These are phyloP conservation scores for Erythrobasidium hasegawianum DNA, from an alignment of 1,284 basidiomycete genomes.

Conservation along the genomic window DNA sequence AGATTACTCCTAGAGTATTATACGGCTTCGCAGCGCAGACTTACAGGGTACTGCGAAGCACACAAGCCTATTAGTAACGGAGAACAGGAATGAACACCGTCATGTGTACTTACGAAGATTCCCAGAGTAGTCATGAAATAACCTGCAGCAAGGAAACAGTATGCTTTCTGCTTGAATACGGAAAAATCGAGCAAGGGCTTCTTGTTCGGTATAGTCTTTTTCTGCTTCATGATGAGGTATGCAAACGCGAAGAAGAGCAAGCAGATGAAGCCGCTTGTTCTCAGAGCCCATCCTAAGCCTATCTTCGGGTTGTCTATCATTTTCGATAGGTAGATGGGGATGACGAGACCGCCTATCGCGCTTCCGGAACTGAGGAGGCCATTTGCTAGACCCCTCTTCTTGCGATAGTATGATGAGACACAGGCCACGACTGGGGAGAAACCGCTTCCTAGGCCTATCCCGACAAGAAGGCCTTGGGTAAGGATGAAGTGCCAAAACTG, in stretches of 20 bases:
- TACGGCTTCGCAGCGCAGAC: no score
- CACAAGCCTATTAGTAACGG: background rate
- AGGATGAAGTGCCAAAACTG: slow-evolving; percentile 33
- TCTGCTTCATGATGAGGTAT: slow-evolving; percentile 25
- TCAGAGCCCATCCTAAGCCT: slow-evolving; percentile 24
- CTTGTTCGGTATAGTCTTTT: slow-evolving; percentile 22
- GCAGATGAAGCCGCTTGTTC: slow-evolving; percentile 26
- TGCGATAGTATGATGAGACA: slow-evolving; percentile 29
- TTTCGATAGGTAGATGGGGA: slow-evolving; percentile 29
- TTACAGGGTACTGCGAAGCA: slow-evolving; percentile 7
- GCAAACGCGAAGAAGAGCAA: slow-evolving; percentile 17
- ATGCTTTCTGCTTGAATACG: slow-evolving; percentile 25
- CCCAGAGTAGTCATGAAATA: slow-evolving; percentile 24
- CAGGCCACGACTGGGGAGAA: slow-evolving; percentile 32
- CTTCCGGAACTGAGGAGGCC: slow-evolving; percentile 28
- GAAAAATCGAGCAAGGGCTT: slow-evolving; percentile 27
- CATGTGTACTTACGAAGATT: slow-evolving; percentile 18
- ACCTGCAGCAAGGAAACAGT: slow-evolving; percentile 1
- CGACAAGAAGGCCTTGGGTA: slow-evolving; percentile 26
- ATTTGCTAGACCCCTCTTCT: slow-evolving; percentile 23
- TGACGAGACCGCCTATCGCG: slow-evolving; percentile 26
- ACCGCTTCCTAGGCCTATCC: slow-evolving; percentile 18
- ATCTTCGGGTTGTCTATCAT: slow-evolving; percentile 28
- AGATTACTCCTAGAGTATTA: no score
- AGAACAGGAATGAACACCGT: background rate